phyloP scores from a whole-genome alignment of 1,284 basidiomycete genomes.

The Ganoderma multipileum region DNA sequence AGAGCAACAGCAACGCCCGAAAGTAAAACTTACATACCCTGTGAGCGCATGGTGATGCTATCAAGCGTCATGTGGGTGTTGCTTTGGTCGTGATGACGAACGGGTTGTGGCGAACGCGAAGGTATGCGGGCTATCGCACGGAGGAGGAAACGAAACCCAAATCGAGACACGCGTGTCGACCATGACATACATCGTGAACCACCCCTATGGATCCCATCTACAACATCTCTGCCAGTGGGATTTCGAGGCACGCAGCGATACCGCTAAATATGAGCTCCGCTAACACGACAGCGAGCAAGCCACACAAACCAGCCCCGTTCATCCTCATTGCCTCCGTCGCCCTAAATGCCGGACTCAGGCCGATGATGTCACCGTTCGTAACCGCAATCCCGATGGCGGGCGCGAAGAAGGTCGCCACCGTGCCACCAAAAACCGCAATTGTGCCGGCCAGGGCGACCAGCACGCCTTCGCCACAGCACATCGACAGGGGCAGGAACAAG shows the following conservation, averaged over 20 bases:
- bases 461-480: not conserved
- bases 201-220: not conserved
- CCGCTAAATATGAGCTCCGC: not conserved
- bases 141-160: not conserved
- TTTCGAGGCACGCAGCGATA: not conserved
- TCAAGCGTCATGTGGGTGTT: not conserved
- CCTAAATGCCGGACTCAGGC: not conserved
- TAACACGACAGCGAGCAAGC: not conserved
- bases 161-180: not conserved
- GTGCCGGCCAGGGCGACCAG: not conserved
- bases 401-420: not conserved
- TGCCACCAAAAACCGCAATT: not conserved
- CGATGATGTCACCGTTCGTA: not conserved
- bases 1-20: not conserved
- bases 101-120: not conserved
- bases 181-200: not conserved
- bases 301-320: not conserved
- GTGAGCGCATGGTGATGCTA: not conserved
- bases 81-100: not conserved
- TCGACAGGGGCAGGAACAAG: not conserved
- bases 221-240: not conserved
- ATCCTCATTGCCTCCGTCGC: conserved; percentile 1
- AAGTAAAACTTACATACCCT: not conserved
- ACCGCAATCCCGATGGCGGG: not conserved
- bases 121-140: not conserved